phyloP scores from a whole-genome alignment of 2,329 filamentous ascomycete genomes.

The Pestalotiopsis fici region DNA sequence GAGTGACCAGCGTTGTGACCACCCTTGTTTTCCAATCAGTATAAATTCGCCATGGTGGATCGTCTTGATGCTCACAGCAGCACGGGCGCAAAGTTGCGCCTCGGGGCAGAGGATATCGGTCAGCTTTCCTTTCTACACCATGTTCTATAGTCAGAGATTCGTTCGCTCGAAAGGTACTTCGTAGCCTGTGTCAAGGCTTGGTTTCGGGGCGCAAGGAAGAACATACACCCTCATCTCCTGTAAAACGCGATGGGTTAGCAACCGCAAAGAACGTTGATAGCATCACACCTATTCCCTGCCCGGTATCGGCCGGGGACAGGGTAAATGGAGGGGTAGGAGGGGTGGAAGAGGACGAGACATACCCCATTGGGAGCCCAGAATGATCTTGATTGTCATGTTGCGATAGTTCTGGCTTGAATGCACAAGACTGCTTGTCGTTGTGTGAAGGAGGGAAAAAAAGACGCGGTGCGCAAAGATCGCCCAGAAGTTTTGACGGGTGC shows the following conservation, averaged over 20 bases:
- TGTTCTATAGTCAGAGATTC: neutral
- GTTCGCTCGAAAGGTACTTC: neutral
- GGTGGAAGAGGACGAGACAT: slow-evolving; percentile 2
- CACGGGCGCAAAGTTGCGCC: slow-evolving; percentile 8
- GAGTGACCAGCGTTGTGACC: slow-evolving; percentile 15
- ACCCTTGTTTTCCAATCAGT: neutral
- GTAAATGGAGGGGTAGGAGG: neutral
- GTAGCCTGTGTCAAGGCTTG: neutral
- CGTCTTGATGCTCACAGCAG: slow-evolving; percentile 7
- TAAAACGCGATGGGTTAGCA: neutral
- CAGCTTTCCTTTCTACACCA: slow-evolving; percentile 6
- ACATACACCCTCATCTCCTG: slow-evolving; percentile 8
- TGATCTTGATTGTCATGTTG: slow-evolving; percentile 5
- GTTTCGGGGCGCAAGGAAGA: neutral
- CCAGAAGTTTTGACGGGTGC: neutral
- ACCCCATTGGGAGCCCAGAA: slow-evolving; percentile 13
- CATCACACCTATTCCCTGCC: neutral
- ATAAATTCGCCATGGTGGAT: neutral
- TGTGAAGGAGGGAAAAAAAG: slow-evolving; percentile 2
- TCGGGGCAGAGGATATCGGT: neutral
- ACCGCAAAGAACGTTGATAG: neutral
- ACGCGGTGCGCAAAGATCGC: neutral
- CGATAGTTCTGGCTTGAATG: slow-evolving; percentile 1
- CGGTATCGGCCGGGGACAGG: neutral
- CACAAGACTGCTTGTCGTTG: neutral